Conservation (phyloP, 2,329 filamentous ascomycete species). For the Tolypocladium guangdongense region DNA sequence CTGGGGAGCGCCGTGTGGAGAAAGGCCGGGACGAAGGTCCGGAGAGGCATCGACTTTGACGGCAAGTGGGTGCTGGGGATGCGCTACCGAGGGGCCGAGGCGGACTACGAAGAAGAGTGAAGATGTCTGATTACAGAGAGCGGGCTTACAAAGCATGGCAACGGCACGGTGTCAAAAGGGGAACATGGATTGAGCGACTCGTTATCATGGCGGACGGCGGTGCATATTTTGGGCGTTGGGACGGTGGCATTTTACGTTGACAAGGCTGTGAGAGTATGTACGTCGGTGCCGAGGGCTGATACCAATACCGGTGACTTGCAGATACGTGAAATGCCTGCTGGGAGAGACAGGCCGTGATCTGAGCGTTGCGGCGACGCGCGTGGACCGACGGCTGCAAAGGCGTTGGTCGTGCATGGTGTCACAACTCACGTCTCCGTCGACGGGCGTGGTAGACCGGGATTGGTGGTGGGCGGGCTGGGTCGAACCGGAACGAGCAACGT, state of each 20-base stretch:
- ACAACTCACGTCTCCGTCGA: background rate
- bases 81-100: slow-evolving; percentile 31
- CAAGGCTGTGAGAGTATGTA: background rate
- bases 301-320: background rate
- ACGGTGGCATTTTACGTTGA: background rate
- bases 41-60: slow-evolving; percentile 81
- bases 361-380: background rate
- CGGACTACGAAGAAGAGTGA: slow-evolving; percentile 11
- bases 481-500: background rate
- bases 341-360: background rate
- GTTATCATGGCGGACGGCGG: background rate
- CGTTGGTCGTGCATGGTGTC: background rate
- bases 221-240: background rate
- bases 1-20: slow-evolving; percentile 75
- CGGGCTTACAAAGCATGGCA: background rate
- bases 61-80: slow-evolving; percentile 75
- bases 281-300: background rate
- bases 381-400: background rate
- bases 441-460: no score
- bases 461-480: no score
- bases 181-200: background rate
- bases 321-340: background rate
- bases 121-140: slow-evolving; percentile 2
- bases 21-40: slow-evolving; percentile 68
- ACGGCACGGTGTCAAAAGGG: background rate